A percentile compares a stretch with the other conserved stretches of the same genome.
These are phyloP conservation scores for Arabis hirsuta DNA, from an alignment of 345 rosid species.

Conservation along the genomic window DNA sequence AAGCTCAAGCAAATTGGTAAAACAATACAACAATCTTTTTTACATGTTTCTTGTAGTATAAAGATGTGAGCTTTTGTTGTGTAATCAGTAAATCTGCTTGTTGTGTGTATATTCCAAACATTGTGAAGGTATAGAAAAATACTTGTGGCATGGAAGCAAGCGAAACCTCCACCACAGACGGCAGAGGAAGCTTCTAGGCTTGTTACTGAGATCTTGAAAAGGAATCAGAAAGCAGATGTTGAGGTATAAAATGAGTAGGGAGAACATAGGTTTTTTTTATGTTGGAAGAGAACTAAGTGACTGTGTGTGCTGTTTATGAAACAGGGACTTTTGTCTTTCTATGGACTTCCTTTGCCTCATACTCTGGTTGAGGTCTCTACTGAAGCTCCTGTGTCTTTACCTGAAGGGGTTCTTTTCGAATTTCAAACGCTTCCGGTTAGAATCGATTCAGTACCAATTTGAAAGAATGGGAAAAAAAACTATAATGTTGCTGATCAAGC, in stretches of 20 bases:
- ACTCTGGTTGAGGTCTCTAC: constrained; percentile 42
- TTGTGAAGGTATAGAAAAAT: constrained; percentile 76
- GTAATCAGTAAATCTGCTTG: neutral
- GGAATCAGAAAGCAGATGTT: constrained; percentile 74
- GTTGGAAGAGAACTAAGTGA: constrained; percentile 5
- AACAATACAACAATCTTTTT: neutral
- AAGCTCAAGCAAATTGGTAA: constrained; percentile 94
- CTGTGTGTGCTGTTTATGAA: constrained; percentile 5
- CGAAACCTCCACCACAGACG: constrained; percentile 79
- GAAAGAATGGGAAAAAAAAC: no score
- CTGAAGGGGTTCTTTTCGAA: constrained; percentile 61
- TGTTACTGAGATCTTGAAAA: constrained; percentile 57
- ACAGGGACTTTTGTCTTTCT: constrained; percentile 78
- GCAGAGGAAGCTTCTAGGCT: constrained; percentile 77
- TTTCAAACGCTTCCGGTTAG: constrained; percentile 78
- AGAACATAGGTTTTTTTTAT: neutral
- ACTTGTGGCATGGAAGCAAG: constrained; percentile 77
- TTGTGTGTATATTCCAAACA: neutral
- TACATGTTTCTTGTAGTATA: neutral
- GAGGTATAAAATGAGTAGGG: constrained; percentile 54
- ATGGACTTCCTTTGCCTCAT: constrained; percentile 77
- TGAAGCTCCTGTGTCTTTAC: constrained; percentile 56
- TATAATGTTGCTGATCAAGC: constrained; percentile 6
- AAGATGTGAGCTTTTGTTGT: constrained; percentile 18
- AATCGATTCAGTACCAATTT: neutral